Base-by-base conservation (phyloP, 139 green algal genomes). In the Trebouxia sp. region DNA sequence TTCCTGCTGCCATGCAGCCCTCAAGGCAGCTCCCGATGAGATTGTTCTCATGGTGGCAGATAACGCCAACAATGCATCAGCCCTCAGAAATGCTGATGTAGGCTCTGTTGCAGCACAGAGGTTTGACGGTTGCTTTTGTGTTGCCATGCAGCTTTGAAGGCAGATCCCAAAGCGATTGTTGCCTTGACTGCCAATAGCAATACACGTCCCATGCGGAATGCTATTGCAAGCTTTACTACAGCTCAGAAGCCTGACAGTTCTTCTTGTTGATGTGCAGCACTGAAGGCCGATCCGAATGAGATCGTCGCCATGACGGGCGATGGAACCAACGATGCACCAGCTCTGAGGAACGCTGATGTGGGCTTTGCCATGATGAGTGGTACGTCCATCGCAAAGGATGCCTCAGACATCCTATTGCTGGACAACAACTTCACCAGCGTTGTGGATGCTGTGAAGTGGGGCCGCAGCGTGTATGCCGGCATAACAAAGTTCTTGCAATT, bases 241-340 rank as follows among this genome's bases (percentile, higher is more conserved):
- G n/a, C n/a, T n/a, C n/a, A n/a, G n/a, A n/a, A n/a, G n/a, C n/a
- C n/a, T n/a, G n/a, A n/a, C n/a, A n/a, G n/a, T n/a, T n/a, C n/a
- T n/a, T n/a, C n/a, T 32, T 28, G 32, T 12, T 69, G 15, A 56
- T 22, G 14, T 76, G 81, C 82, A 85, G 82, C 56, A 8, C 65
- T 85, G 82, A 75, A 80, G 32, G 35, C 41, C 7, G 55, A 82
- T 14, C 51, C 66, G 3, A 30, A 53, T 0, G 89, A 91, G 43
- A 74, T 90, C 15, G 86, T 91, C 51, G 86, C 87, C 35, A 83
- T 91, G 43, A 92, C 88, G 11, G 87, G 94, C 10, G 94, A 98
- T 69, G 94, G 94, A 70, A 97, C 94, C 66, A 98, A 98, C 81
- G 94, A 98, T 79, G 94, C 94, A 0, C 94, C 94, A 0, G 94